Base-by-base conservation (phyloP, 805 yeast species). In the Isabelozyma heimii region DNA sequence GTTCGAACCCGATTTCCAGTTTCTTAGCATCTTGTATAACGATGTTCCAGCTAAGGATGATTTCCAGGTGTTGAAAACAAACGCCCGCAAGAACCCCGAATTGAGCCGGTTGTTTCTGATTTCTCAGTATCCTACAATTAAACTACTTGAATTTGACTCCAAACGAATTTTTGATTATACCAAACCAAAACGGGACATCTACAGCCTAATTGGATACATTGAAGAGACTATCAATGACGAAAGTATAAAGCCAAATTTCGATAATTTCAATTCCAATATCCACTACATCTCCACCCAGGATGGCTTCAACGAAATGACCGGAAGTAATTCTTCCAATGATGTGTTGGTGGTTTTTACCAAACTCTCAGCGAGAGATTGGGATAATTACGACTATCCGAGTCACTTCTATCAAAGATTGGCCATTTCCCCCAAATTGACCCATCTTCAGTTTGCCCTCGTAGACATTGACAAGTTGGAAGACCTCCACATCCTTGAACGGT, bases 111-210 rank as follows among this genome's bases (percentile, higher is more conserved):
- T 73, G 43, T 80, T 80, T 49, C 55, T 58, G 13, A 65, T 83
- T 3, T 50, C 54, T 9, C 72, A 70, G 15, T 83, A 69, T 57
- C 89, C 89, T 1, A 67, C 77, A 0, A 49, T 83, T 44, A 72
- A 75, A 53, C 56, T 83, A 33, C 75, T 79, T 50, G 62, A 75
- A 33, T 66, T 67, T 43, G 64, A 66, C 39, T 77, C 79, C 1
- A 73, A 70, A 43, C 63, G 67, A 47, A 66, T 77, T 4, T 69
- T 64, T 0, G 61, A 66, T 1, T 82, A 67, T 55, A 56, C 57
- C 1, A 72, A 69, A 28, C 42, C 41, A 2, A 47, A 52, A n/a
- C 47, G 70, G 35, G 54, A 54, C 15, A 40, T 62, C 10, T 49
- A 56, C 9, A 46, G 54, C 9, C 38, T 70, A 10, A 46, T 65